phyloP scores from a whole-genome alignment of 495 filamentous ascomycete species.

The Lasiosphaeria miniovina region DNA sequence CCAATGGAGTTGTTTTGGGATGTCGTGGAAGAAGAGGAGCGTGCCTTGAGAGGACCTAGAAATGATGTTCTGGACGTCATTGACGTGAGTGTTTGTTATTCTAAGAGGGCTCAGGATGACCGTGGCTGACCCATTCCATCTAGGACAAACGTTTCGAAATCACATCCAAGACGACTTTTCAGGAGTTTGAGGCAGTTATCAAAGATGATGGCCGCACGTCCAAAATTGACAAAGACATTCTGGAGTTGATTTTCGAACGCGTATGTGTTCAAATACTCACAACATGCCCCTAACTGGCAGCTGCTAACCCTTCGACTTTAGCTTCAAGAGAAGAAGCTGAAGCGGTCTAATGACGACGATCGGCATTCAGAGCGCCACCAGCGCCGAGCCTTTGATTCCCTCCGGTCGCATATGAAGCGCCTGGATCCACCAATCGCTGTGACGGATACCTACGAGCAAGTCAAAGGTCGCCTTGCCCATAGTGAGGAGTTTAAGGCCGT shows the following conservation, averaged over 20 bases:
- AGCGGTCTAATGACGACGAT: slow-evolving; percentile 76
- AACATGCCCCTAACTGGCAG: background rate
- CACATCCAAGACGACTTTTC: slow-evolving; percentile 76
- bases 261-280: slow-evolving; percentile 31
- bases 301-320: slow-evolving; percentile 36
- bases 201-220: slow-evolving; percentile 80
- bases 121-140: slow-evolving; percentile 2
- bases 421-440: slow-evolving; percentile 79
- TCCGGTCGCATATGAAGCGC: slow-evolving; percentile 86
- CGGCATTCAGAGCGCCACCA: slow-evolving; percentile 78
- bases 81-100: slow-evolving; percentile 60
- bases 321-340: slow-evolving; percentile 68
- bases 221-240: slow-evolving; percentile 71
- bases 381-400: slow-evolving; percentile 76
- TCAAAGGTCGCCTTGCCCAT: slow-evolving; percentile 73
- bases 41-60: slow-evolving; percentile 70
- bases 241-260: slow-evolving; percentile 75
- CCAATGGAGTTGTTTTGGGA: slow-evolving; percentile 98
- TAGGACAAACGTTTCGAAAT: slow-evolving; percentile 91
- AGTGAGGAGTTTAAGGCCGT: slow-evolving; percentile 79
- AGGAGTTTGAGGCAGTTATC: slow-evolving; percentile 78
- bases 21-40: slow-evolving; percentile 88
- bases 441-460: slow-evolving; percentile 80
- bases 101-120: background rate
- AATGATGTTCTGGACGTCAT: slow-evolving; percentile 88